Percentiles rank a stretch among this genome's conserved stretches.
Evolutionary conservation across 306 rosid species (phyloP).

Genomic region (Citrullus amarus): DNA sequence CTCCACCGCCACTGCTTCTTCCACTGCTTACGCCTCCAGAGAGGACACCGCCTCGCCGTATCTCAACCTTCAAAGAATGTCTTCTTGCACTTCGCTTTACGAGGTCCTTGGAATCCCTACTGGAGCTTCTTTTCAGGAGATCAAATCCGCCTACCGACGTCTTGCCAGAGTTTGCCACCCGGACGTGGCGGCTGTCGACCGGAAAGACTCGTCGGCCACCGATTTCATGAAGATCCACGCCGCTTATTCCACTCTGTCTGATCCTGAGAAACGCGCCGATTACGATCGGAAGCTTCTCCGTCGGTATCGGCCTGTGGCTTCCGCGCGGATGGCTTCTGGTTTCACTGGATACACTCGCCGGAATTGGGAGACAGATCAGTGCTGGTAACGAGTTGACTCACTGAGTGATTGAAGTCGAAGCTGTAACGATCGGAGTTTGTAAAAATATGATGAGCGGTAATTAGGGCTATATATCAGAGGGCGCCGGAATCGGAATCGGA

Average conservation of each 20-base stretch:
- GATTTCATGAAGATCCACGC: slow-evolving; percentile 67
- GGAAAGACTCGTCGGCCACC: slow-evolving; percentile 52
- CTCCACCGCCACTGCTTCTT: slow-evolving; percentile 21
- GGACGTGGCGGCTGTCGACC: slow-evolving; percentile 51
- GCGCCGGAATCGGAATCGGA: background rate
- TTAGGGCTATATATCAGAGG: background rate
- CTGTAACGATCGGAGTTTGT: background rate
- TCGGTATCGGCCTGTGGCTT: slow-evolving; percentile 33
- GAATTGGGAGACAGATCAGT: slow-evolving; percentile 98
- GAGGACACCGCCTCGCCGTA: slow-evolving; percentile 25
- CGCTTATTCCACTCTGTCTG: slow-evolving; percentile 81
- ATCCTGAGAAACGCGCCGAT: slow-evolving; percentile 73
- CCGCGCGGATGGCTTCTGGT: slow-evolving; percentile 14
- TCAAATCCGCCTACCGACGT: slow-evolving; percentile 70
- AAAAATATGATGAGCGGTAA: background rate
- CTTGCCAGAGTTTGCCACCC: slow-evolving; percentile 78
- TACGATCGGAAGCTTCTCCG: slow-evolving; percentile 47
- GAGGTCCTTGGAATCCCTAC: slow-evolving; percentile 62
- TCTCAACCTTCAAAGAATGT: slow-evolving; percentile 15
- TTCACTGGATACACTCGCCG: slow-evolving; percentile 48
- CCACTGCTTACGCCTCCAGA: slow-evolving; percentile 26
- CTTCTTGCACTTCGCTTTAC: slow-evolving; percentile 42
- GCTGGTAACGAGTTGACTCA: slow-evolving; percentile 68
- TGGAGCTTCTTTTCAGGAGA: slow-evolving; percentile 61
- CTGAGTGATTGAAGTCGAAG: background rate